Base-by-base conservation (phyloP, 495 filamentous ascomycete genomes). In the Hamigera avellanea region DNA sequence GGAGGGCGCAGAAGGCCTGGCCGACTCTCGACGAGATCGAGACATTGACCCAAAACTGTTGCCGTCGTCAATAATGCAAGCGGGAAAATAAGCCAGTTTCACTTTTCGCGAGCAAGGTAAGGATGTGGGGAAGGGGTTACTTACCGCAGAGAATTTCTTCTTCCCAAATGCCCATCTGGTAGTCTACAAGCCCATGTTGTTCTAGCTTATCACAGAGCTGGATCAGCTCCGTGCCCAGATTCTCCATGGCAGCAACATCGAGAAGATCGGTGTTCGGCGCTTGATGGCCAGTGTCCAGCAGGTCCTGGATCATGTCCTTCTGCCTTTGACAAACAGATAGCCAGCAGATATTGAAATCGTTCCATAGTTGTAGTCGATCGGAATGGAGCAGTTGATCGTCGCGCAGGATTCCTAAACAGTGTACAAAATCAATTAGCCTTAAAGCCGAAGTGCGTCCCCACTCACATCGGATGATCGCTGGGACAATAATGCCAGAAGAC, bases 101-200 rank as follows among this genome's bases (percentile, higher is more conserved):
- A 27, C 15, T 39, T 42, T 39, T 26, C 26, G 30, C 40, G 37
- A 36, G 37, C 33, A 32, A 38, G 30, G 28, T 26, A 31, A 35
- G n/a, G n/a, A n/a, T n/a, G n/a, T n/a, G n/a, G 33, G 36, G 37
- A 48, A 43, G 38, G 37, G 29, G 38, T 25, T 32, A 68, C 84
- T 47, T 69, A 91, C 86, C 70, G 35, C 70, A 72, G 32, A 94
- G 70, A 45, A 98, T 95, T 45, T 83, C 81, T 54, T 95, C 88
- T 57, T 96, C 91, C 75, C 84, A 89, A 31, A 96, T 83, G 2
- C 91, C 91, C 64, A 94, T 91, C 49, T 96, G 81, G 54, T 95
- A 98, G 61, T 98, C 91, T 6, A 98, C 89, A 17, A 98, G 62
- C 12, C 91, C 91, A 46, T 93, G 76, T 37, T 78, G 75, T 52